Base-by-base conservation (phyloP, 768 basidiomycete genomes). In the Mycena rebaudengoi region DNA sequence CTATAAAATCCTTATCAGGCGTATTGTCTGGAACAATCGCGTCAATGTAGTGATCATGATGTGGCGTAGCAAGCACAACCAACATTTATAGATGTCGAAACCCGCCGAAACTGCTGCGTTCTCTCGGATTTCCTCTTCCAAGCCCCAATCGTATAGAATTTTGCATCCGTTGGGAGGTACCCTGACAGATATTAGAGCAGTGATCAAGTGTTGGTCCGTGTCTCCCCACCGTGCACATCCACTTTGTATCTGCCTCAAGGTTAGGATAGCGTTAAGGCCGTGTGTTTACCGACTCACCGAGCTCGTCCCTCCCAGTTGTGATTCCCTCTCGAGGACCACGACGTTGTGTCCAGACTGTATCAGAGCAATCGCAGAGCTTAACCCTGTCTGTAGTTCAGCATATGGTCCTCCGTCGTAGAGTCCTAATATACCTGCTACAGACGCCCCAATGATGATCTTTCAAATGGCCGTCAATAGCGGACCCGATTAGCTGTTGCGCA, bases 311-410 rank as follows among this genome's bases (percentile, higher is more conserved):
- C 64, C 64, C 18, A 65, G 41, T 26, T 50, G 37, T 5, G 52
- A 1, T 18, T 65, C 52, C 25, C 56, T 60, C 26, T 65, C 64
- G 28, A 65, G 30, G 10, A 65, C 53, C 12, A 60, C 21, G 2
- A 65, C 64, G 18, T 53, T 43, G 44, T 65, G 64, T 2, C 64
- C 64, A 7, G 64, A 43, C 3, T 8, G 13, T 35, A 60, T 65
- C 23, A 65, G 21, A 4, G 45, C 58, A 21, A 65, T 43, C 1
- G 64, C 64, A 4, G 64, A 46, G 3, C 58, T 30, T 1, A 65
- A 48, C 7, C 64, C 64, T 65, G 53, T n/a, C n/a, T n/a, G n/a
- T n/a, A n/a, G n/a, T n/a, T 5, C 13, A 23, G 28, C 13, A 4
- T 25, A 16, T 20, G n/a, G n/a, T 18, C 12, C 10, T 4, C 20